A percentile compares a stretch with the other conserved stretches of the same genome.
Evolutionary conservation across 2,329 filamentous ascomycete genomes (phyloP).

Genomic region (Alternaria brassicae): DNA sequence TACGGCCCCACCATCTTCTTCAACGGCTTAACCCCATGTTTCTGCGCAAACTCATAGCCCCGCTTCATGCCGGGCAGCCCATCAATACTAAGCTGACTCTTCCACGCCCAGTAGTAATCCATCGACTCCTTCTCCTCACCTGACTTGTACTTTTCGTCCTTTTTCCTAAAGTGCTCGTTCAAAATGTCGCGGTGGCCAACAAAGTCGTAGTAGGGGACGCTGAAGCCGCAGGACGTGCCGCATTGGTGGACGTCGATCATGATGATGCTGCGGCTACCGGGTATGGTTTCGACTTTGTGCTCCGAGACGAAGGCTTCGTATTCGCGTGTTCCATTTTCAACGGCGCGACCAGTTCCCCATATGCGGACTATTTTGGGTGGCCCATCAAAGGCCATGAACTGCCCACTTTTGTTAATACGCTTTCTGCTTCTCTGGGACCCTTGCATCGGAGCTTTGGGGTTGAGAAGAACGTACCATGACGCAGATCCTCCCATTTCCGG

Average conservation of each 20-base stretch:
- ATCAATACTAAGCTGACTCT: conserved; percentile 54
- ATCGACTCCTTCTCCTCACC: conserved; percentile 52
- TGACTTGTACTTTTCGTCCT: conserved; percentile 42
- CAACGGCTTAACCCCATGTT: conserved; percentile 49
- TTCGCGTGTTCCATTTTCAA: conserved; percentile 49
- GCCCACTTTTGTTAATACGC: background rate
- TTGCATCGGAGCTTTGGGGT: too few species aligned
- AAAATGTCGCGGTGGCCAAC: conserved; percentile 50
- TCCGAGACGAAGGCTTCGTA: conserved; percentile 46
- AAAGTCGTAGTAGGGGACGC: conserved; percentile 55
- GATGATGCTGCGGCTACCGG: conserved; percentile 52
- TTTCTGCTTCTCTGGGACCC: too few species aligned
- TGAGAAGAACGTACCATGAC: conserved; percentile 36
- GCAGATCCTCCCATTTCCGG: conserved; percentile 52
- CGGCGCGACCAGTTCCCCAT: conserved; percentile 50
- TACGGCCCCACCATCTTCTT: conserved; percentile 54
- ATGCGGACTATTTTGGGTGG: conserved; percentile 53
- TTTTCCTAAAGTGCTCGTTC: conserved; percentile 53
- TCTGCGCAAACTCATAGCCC: conserved; percentile 47
- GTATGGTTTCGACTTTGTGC: conserved; percentile 47
- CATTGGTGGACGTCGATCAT: conserved; percentile 55
- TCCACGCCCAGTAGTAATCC: conserved; percentile 56
- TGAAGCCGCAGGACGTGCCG: conserved; percentile 53
- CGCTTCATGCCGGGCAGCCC: conserved; percentile 54
- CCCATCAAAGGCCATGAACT: conserved; percentile 53